Conservation (phyloP, 2,329 filamentous ascomycete species). For the Blastomyces gilchristii region DNA sequence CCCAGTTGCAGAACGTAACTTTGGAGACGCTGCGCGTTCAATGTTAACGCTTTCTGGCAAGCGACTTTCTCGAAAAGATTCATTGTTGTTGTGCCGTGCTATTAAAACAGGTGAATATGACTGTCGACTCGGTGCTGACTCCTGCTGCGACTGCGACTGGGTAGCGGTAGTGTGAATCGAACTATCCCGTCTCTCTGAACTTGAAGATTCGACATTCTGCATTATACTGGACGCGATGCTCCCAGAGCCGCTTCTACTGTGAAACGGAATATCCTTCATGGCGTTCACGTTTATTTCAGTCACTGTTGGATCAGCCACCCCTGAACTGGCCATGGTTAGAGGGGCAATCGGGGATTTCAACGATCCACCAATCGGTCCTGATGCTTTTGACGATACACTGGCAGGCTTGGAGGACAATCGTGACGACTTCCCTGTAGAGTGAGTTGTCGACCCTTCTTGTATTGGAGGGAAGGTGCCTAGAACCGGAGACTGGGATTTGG, state of each 20-base stretch:
- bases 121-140: slow-evolving; percentile 19
- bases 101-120: slow-evolving; percentile 28
- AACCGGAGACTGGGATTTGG: slow-evolving; percentile 30
- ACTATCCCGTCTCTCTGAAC: slow-evolving; percentile 24
- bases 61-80: slow-evolving; percentile 21
- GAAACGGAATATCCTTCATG: slow-evolving; percentile 22
- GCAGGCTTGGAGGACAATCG: slow-evolving; percentile 34
- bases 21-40: slow-evolving; percentile 14
- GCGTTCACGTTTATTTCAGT: slow-evolving; percentile 38
- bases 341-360: slow-evolving; percentile 31
- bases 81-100: slow-evolving; percentile 21
- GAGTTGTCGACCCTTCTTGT: slow-evolving; percentile 21
- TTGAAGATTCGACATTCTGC: slow-evolving; percentile 23
- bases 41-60: slow-evolving; percentile 18
- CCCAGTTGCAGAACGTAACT: slow-evolving; percentile 10
- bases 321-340: slow-evolving; percentile 26
- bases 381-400: slow-evolving; percentile 35
- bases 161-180: slow-evolving; percentile 22
- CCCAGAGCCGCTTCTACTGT: slow-evolving; percentile 25
- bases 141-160: slow-evolving; percentile 25
- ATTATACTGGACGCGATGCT: slow-evolving; percentile 24
- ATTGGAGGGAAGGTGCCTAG: slow-evolving; percentile 22
- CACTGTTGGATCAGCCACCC: slow-evolving; percentile 36
- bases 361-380: slow-evolving; percentile 28
- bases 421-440: slow-evolving; percentile 24